Evolutionary conservation across 2,329 filamentous ascomycete genomes (phyloP), one percentile per base, ranked within the genome.

Genomic region (Colletotrichum sp.): DNA sequence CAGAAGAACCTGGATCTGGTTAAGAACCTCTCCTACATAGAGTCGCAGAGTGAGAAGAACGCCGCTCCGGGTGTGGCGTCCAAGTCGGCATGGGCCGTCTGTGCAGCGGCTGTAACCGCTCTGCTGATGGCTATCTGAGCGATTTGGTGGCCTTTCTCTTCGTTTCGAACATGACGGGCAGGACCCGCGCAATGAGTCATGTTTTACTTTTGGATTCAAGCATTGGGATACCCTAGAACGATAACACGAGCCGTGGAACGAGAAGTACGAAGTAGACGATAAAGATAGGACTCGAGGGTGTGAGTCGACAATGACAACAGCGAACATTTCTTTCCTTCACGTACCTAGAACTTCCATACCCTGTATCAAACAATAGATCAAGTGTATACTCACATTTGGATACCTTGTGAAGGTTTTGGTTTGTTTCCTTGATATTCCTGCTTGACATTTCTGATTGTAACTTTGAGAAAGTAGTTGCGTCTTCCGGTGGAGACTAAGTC

Each of bases 1-100:
- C 81, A 79, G 48, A 82, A 84, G 60, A 81, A 69, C 70, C 32
- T 77, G 66, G 65, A 77, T 39, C 67, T 77, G 67, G 75, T 78
- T 39, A 72, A 65, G 59, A 78, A 78, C 67, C 67, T 63, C 59
- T 72, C 77, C 65, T 77, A 75, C 52, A 78, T 78, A 75, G 77
- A 78, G 60, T 75, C 72, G 72, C 67, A 76, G 71, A 76, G 73
- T 64, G 74, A 71, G 26, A 71, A 77, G 68, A 77, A 57, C 32
- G 68, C 75, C 24, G 77, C 74, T 43, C 57, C 67, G n/a, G 59
- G 64, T 24, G 28, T 60, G 26, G 28, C 61, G 6, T 55, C 65
- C 28, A 26, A 30, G 26, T 70, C 71, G 10, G 52, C 48, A 16
- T 74, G 67, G 75, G 32, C 52, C 10, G 26, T 78, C 7, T 67